phyloP scores from a whole-genome alignment of 2,329 filamentous ascomycete species.

The Fusarium ambrosium region DNA sequence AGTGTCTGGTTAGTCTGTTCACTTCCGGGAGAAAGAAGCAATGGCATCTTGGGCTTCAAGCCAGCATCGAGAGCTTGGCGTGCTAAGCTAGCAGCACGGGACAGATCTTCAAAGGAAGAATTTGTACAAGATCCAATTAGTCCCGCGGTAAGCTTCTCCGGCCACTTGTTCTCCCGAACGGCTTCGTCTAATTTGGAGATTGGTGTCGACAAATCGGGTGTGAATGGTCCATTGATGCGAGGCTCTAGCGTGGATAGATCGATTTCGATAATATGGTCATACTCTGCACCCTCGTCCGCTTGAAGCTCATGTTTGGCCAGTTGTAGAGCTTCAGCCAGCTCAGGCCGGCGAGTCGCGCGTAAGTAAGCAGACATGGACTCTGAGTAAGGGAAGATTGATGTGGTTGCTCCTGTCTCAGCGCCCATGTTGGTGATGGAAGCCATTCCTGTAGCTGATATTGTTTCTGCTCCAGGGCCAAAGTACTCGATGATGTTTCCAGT shows the following conservation, averaged over 20 bases:
- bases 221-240: conserved; percentile 99
- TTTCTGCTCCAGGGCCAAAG: conserved; percentile 88
- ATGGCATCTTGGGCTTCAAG: conserved; percentile 88
- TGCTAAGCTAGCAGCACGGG: conserved; percentile 86
- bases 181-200: conserved; percentile 98
- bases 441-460: conserved; percentile 93
- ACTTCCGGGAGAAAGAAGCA: conserved; percentile 95
- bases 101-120: conserved; percentile 89
- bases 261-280: conserved; percentile 96
- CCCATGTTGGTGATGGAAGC: conserved; percentile 92
- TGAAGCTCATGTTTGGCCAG: conserved; percentile 75
- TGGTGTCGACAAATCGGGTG: conserved; percentile 95
- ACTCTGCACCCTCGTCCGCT: conserved; percentile 87
- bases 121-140: conserved; percentile 99
- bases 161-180: conserved; percentile 95
- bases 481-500: conserved; percentile 97
- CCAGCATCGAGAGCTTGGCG: conserved; percentile 89
- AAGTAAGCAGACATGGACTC: conserved; percentile 88
- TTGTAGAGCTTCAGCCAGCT: neutral
- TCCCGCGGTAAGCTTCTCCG: conserved; percentile 94
- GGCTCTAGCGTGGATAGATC: conserved; percentile 96
- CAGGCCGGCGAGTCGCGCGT: conserved; percentile 77
- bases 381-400: conserved; percentile 94
- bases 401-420: conserved; percentile 93
- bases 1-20: conserved; percentile 98